Evolutionary conservation across 495 filamentous ascomycete genomes (phyloP).

Genomic region (Neurospora hispaniola): DNA sequence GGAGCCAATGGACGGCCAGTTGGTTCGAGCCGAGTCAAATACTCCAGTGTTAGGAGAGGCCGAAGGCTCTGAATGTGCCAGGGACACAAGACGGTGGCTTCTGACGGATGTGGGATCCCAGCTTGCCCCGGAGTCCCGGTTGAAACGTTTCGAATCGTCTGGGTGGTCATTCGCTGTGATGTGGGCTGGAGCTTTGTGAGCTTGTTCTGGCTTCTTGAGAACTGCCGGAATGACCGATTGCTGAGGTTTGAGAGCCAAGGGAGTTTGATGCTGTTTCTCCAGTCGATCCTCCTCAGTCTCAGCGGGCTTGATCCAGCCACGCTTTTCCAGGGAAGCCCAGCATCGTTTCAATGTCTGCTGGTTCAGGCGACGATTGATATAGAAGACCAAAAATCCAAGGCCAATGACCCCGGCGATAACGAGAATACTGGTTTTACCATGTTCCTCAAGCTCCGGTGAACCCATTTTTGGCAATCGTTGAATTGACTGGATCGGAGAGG

Average conservation of each 20-base stretch:
- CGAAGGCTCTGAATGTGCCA: not conserved
- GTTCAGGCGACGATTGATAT: conserved; percentile 5
- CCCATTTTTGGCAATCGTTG: conserved; percentile 9
- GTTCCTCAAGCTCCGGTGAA: conserved; percentile 1
- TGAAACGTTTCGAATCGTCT: not conserved
- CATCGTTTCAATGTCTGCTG: not conserved
- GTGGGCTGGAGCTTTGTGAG: conserved; percentile 1
- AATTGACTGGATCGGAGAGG: not conserved
- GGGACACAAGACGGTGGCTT: not conserved
- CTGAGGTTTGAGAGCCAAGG: conserved; percentile 5
- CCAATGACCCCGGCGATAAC: conserved; percentile 8
- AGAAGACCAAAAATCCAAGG: conserved; percentile 14
- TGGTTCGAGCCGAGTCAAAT: not conserved
- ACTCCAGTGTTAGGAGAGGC: not conserved
- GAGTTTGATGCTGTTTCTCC: conserved; percentile 2
- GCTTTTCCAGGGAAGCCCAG: not conserved
- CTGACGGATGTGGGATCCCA: not conserved
- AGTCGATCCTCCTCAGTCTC: conserved; percentile 1
- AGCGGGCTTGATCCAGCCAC: conserved; percentile 1
- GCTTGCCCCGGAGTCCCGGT: conserved; percentile 2
- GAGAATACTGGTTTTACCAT: conserved; percentile 4
- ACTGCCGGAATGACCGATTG: conserved; percentile 2
- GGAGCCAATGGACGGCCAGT: not conserved
- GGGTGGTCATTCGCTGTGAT: conserved; percentile 3
- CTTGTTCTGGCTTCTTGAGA: not conserved